Conservation (phyloP, 2,329 filamentous ascomycete genomes). For the Botrytis sinoallii region DNA sequence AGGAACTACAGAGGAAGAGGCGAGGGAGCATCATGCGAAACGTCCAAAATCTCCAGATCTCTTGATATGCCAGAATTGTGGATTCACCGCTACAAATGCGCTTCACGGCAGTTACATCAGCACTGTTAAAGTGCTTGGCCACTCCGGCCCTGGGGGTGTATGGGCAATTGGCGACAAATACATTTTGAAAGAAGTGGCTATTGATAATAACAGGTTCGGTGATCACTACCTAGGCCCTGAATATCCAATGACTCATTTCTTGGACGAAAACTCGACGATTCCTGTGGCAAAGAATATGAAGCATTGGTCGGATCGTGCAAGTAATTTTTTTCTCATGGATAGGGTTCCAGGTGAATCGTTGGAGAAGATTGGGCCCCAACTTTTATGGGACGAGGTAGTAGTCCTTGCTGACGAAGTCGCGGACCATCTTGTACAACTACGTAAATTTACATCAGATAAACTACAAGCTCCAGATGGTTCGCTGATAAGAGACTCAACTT, state of each 20-base stretch:
- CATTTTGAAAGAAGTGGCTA: not conserved
- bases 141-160: no score
- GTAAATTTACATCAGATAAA: not conserved
- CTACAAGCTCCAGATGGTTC: not conserved
- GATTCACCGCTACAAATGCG: not conserved
- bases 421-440: not conserved
- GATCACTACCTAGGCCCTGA: not conserved
- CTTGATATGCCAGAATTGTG: not conserved
- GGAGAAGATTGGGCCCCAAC: accelerated
- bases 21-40: not conserved
- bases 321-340: not conserved
- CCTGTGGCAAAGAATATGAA: not conserved
- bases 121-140: no score
- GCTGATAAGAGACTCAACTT: not conserved
- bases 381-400: not conserved
- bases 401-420: not conserved
- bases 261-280: not conserved
- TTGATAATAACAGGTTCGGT: not conserved
- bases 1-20: not conserved
- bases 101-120: not conserved
- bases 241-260: not conserved
- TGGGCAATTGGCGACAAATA: not conserved
- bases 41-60: not conserved
- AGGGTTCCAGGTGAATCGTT: not conserved
- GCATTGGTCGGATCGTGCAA: not conserved